phyloP scores from a whole-genome alignment of 176 grass and related monocot species.

The Rhynchospora tenuis region DNA sequence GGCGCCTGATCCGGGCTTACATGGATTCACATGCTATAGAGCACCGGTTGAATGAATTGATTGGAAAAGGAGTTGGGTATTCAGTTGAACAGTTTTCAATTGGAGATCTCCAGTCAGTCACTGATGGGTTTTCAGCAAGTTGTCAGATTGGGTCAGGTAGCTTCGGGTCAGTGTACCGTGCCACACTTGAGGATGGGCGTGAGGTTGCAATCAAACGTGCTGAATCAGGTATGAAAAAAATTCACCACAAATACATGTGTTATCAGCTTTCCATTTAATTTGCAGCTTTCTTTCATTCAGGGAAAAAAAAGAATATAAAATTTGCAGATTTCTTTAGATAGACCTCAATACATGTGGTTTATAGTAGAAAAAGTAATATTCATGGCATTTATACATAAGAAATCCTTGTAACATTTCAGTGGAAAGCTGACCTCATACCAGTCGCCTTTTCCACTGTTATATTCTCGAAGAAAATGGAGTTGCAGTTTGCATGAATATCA shows the following conservation, averaged over 20 bases:
- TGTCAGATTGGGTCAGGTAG: conserved; percentile 67
- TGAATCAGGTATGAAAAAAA: conserved; percentile 10
- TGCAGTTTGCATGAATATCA: background rate
- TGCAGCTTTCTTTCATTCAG: no score
- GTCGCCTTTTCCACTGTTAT: background rate
- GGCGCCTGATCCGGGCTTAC: background rate
- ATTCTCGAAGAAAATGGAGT: background rate
- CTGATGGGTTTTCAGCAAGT: conserved; percentile 51
- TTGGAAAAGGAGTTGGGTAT: conserved; percentile 33
- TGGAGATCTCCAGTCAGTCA: conserved; percentile 39
- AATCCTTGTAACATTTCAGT: background rate
- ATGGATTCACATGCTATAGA: background rate
- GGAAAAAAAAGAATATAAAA: no score
- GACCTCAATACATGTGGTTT: background rate
- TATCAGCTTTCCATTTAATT: no score
- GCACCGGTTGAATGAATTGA: conserved; percentile 15
- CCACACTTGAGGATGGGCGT: conserved; percentile 46
- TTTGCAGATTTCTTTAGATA: no score
- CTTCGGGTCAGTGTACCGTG: conserved; percentile 90
- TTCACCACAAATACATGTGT: background rate
- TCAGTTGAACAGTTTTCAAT: conserved; percentile 53
- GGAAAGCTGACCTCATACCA: background rate
- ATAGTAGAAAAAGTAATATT: background rate
- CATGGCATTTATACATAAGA: background rate
- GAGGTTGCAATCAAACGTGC: conserved; percentile 79